Base-by-base conservation (phyloP, 148 eudicot genomes). In the Camellia japonica region DNA sequence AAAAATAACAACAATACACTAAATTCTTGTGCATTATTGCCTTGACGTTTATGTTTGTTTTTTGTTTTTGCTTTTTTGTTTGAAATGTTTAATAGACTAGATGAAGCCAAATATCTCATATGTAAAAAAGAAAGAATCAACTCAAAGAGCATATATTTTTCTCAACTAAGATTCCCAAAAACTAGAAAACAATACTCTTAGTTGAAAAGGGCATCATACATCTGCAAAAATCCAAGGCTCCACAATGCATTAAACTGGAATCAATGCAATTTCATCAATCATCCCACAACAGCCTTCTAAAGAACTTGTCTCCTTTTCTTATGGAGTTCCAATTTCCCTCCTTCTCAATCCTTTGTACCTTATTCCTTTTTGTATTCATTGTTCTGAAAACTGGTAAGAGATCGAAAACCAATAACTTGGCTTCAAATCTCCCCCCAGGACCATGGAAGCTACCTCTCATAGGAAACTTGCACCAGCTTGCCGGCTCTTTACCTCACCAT, bases 401-500 rank as follows among this genome's bases (percentile, higher is more conserved):
- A 60, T 49, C 16, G 9, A 63, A 62, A 71, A 71, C 44, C 38
- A 69, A 59, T 18, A 20, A 58, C n/a, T 47, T n/a, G 9, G 43
- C 74, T 42, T 43, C 43, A 60, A 60, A 60, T 15, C 64, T 60
- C 2, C 19, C 64, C 20, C 64, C 64, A 18, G 64, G 64, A 11
- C 73, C 73, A 69, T 18, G 73, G 73, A 69, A 44, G 54, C 73
- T 69, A 69, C 73, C 73, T 44, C 54, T 69, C 52, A 69, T 44
- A 15, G 73, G 54, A 55, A 74, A 79, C 58, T 20, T 86, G 18
- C 84, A 82, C 81, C 81, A 79, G 58, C 71, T 85, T 14, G 60
- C 71, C 7, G 80, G 87, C 41, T 76, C 84, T 0, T 51, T 79
- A 58, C 80, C 84, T 5, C 87, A 85, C 58, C 83, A 70, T 43